Evolutionary conservation across 768 basidiomycete species (phyloP), one percentile per base, ranked within the genome.

Genomic region (Calvatia gigantea): DNA sequence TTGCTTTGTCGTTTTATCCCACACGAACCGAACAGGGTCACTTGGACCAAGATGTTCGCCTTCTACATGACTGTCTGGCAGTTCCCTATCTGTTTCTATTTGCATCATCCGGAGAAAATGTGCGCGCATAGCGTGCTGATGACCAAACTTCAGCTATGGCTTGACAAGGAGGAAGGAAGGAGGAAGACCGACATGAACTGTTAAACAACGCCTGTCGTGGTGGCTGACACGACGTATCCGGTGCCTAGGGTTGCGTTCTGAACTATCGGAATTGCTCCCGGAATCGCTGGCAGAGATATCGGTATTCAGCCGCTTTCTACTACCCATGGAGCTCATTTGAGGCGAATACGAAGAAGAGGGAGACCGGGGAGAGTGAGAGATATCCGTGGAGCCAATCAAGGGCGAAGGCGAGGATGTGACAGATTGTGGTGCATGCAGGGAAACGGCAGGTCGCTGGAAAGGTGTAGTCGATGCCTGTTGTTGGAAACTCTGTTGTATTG

Each of bases 1-100:
- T 61, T 89, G 86, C 57, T 83, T 87, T 9, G 80, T 74, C 2
- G 89, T 91, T 66, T 87, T 88, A 58, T 86, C 83, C 89, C 89
- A 91, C 3, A 89, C 84, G 60, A 90, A 90, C 17, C 88, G 84
- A 12, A 90, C 74, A 1, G 86, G 80, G n/a, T 84, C 78, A 19
- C 74, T 65, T 9, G 72, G 62, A 2, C 69, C 71, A 1, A 84
- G 61, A 2, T 69, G 62, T 9, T 67, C 70, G 14, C 81, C 84
- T 62, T 90, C 87, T 8, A 62, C 60, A 61, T 87, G 81, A 50
- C 79, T 82, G 54, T 81, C 80, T 0, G 89, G 89, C 6, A 90
- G 70, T 1, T 77, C 64, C 56, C 82, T 81, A 61, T 83, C 85
- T 33, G 67, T 75, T 6, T 77, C 73, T 4, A 87, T 55, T 17